Evolutionary conservation across 164 flowering plant genomes (phyloP), one percentile per base, ranked within the genome.

Genomic region (Umbellularia californica): DNA sequence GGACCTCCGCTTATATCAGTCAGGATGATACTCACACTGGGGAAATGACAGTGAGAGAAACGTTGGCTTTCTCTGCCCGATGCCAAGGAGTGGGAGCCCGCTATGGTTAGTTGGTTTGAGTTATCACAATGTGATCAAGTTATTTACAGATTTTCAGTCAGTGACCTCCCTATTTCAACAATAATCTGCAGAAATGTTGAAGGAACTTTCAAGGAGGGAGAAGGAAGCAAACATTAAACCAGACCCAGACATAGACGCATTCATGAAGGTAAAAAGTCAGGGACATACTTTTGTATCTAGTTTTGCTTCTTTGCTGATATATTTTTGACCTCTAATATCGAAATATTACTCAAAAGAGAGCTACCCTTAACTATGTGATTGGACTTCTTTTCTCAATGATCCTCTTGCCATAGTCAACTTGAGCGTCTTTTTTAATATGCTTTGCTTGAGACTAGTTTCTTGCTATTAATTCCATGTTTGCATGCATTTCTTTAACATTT

Each of bases 61-160:
- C 90, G 25, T 75, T 87, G 71, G 88, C 87, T 71, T 87, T 85
- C 80, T 84, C 90, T 27, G 90, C 88, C 2, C 84, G 89, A 75
- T 89, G 92, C 69, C 92, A 89, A 75, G 90, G 92, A 13, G 87
- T 83, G 28, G 90, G 92, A 74, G 71, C 87, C 15, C 78, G 86
- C n/a, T 86, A 82, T 71, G 87, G 89, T 88, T 28, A 33, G 30
- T 24, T 72, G 27, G 2, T 5, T 22, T 69, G 14, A 68, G 22
- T 28, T 17, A 30, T 19, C 12, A 28, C n/a, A 41, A 41, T 41
- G 7, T 0, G 47, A 41, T 41, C 10, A 55, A 14, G 4, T 55
- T 14, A 55, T 55, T 55, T 55, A 4, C 5, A 3, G n/a, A 55
- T 15, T 52, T 4, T 14, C 2, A 55, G 60, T 14, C 60, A 3